Conservation (phyloP, 176 grass and related monocot genomes). For the Cenchrus purpureus region DNA sequence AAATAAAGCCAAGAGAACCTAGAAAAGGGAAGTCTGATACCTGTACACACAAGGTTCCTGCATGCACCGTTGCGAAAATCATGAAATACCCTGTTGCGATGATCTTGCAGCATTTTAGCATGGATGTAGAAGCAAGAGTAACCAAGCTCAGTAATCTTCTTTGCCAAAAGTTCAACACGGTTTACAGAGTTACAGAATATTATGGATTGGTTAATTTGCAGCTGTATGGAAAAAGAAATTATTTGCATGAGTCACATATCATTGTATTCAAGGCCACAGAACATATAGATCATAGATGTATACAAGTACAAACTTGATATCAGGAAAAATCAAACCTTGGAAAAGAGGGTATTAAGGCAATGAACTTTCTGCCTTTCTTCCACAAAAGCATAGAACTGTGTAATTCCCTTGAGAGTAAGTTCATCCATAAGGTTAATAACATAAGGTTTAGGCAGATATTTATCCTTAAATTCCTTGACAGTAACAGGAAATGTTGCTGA, state of each 20-base stretch:
- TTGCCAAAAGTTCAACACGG: slow-evolving; percentile 89
- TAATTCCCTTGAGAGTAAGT: slow-evolving; percentile 93
- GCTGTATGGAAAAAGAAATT: slow-evolving; percentile 52
- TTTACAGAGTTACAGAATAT: slow-evolving; percentile 98
- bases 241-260: slow-evolving; percentile 15
- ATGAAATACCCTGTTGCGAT: slow-evolving; percentile 93
- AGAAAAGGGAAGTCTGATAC: slow-evolving; percentile 37
- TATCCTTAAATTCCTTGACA: slow-evolving; percentile 87
- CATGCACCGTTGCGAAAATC: slow-evolving; percentile 97
- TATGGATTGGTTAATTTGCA: slow-evolving; percentile 99
- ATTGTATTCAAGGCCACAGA: slow-evolving; percentile 13
- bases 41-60: slow-evolving; percentile 97
- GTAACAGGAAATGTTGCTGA: slow-evolving; percentile 95
- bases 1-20: neutral
- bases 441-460: slow-evolving; percentile 80
- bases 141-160: slow-evolving; percentile 94
- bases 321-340: slow-evolving; percentile 56
- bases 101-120: slow-evolving; percentile 98
- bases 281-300: neutral
- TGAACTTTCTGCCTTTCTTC: slow-evolving; percentile 98
- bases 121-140: slow-evolving; percentile 99
- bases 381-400: slow-evolving; percentile 90
- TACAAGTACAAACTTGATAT: slow-evolving; percentile 9
- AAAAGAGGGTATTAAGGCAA: slow-evolving; percentile 93
- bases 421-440: slow-evolving; percentile 98